A percentile compares a stretch with the other conserved stretches of the same genome.
Conservation (phyloP, 345 rosid species). For the Geranium brycei region DNA sequence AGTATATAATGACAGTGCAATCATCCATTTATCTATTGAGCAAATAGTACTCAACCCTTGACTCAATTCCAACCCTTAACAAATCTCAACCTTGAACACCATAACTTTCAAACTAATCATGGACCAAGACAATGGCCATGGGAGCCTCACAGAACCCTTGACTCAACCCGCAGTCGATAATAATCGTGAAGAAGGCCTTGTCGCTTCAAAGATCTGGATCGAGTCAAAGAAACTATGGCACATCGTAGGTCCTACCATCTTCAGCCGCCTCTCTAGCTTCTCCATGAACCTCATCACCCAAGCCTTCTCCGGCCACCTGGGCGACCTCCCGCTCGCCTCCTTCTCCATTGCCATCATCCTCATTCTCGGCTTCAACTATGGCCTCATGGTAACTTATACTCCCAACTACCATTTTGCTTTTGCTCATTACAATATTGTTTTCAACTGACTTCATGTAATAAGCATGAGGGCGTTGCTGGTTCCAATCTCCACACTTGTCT, state of each 20-base stretch:
- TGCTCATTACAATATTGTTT: no score
- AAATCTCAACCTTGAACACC: no score
- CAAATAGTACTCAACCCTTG: no score
- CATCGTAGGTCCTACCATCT: slow-evolving; percentile 31
- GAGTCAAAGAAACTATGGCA: slow-evolving; percentile 12
- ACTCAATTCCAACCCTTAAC: slow-evolving; percentile 2
- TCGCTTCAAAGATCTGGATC: slow-evolving; percentile 20
- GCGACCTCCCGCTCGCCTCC: slow-evolving; percentile 33
- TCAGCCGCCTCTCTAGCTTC: slow-evolving; percentile 24
- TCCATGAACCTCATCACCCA: slow-evolving; percentile 31
- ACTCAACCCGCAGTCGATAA: neutral
- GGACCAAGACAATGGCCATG: no score
- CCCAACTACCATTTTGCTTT: no score
- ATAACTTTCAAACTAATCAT: no score
- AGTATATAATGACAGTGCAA: no score
- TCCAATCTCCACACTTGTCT: no score
- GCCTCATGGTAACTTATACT: slow-evolving; percentile 22
- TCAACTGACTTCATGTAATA: neutral
- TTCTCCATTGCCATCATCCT: slow-evolving; percentile 30
- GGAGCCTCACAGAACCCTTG: no score
- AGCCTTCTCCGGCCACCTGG: slow-evolving; percentile 34
- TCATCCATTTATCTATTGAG: no score
- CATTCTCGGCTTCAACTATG: slow-evolving; percentile 34
- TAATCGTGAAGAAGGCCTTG: neutral
- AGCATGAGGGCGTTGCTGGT: neutral